Conservation (phyloP, 2,329 filamentous ascomycete species). For the Madurella mycetomatis region DNA sequence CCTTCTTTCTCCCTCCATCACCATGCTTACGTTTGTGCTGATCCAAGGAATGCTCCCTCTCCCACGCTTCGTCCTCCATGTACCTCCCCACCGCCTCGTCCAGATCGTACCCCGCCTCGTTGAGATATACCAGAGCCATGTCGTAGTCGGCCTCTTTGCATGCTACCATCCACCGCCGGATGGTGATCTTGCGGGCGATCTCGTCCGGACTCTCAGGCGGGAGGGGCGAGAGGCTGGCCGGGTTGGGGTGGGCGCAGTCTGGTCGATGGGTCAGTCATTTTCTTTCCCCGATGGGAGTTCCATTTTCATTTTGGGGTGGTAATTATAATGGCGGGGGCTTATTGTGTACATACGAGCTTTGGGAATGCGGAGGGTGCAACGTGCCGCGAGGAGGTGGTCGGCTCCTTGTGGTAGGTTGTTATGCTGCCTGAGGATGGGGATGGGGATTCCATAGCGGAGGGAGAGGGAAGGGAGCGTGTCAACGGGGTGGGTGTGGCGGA, state of each 20-base stretch:
- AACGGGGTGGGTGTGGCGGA: constrained; percentile 50
- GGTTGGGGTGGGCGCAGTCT: constrained; percentile 34
- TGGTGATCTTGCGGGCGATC: constrained; percentile 62
- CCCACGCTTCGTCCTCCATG: constrained; percentile 71
- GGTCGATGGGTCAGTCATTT: neutral
- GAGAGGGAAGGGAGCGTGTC: constrained; percentile 67
- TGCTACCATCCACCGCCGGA: constrained; percentile 73
- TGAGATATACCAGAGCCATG: constrained; percentile 68
- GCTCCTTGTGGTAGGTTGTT: constrained; percentile 60
- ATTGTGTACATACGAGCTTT: constrained; percentile 48
- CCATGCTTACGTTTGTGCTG: constrained; percentile 28
- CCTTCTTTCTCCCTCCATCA: constrained; percentile 27
- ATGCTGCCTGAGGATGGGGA: constrained; percentile 54
- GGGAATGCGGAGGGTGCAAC: constrained; percentile 68
- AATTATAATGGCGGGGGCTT: constrained; percentile 53
- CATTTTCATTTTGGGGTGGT: neutral
- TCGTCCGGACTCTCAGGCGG: constrained; percentile 73
- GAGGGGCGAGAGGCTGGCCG: constrained; percentile 64
- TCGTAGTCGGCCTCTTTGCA: constrained; percentile 77
- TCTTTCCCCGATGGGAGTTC: too few species aligned
- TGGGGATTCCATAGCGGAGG: constrained; percentile 66
- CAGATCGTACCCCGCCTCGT: constrained; percentile 64
- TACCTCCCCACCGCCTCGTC: constrained; percentile 60
- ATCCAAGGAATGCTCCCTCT: constrained; percentile 60
- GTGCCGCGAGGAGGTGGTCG: constrained; percentile 65